Evolutionary conservation across 257 asterid species (phyloP), one percentile per base, ranked within the genome.

Genomic region (Cynanchum wilfordii): DNA sequence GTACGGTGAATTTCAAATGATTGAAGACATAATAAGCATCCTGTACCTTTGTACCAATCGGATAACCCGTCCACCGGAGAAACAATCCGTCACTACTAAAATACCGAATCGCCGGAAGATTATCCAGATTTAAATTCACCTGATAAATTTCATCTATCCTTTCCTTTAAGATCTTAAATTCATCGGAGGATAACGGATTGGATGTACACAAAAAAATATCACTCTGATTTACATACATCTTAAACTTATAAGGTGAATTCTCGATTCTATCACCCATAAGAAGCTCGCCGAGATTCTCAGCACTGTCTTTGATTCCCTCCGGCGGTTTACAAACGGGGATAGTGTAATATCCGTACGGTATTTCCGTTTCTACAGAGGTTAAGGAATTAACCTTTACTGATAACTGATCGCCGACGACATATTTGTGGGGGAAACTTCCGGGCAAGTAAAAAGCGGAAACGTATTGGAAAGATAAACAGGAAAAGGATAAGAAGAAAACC

Each of bases 191-290:
- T 33, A 75, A 33, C 19, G 79, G 79, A 30, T 7, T 7, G 5
- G 79, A 24, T 10, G 65, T 49, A 27, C 79, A 68, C 20, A 75
- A 16, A 33, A 55, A 68, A 17, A 57, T 24, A 5, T 63, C 68
- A 17, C 74, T 55, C 44, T 75, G 60, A n/a, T 75, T 75, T 7
- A 44, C 50, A 33, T 56, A 57, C 79, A 75, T 75, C 70, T 68
- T 57, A 36, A 75, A 75, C 36, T 52, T 40, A 30, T 75, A 75
- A 11, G 79, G 79, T 5, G 79, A 75, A 29, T 68, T 75, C 47
- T 75, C 74, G 33, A 75, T 75, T 44, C 59, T 57, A 56, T 75
- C 79, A 8, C 79, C 79, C 74, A 75, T 75, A 27, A 75, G 74
- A 40, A 75, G 69, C 60, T 75, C 79, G 0, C 79, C 79, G 10